A percentile compares a stretch with the other conserved stretches of the same genome.
Evolutionary conservation across 2,329 filamentous ascomycete genomes (phyloP).

Genomic region (Hirsutella thompsonii): DNA sequence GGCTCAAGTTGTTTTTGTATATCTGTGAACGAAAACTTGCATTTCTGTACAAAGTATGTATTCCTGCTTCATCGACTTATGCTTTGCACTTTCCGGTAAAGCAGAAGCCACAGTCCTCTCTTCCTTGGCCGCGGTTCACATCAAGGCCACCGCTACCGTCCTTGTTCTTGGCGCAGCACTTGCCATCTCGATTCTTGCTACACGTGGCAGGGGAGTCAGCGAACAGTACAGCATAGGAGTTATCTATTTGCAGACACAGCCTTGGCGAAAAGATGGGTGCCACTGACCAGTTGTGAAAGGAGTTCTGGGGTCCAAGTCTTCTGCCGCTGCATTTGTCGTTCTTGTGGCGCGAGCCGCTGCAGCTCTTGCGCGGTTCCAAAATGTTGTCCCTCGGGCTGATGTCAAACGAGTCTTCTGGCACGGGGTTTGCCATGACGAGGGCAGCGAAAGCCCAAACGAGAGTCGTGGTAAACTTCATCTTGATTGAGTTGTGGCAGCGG

Average conservation of each 20-base stretch:
- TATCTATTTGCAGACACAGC: no score
- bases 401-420: neutral
- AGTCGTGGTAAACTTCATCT: constrained; percentile 1
- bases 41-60: no score
- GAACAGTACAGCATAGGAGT: neutral
- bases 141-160: constrained; percentile 1
- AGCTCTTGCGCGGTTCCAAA: neutral
- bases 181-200: constrained; percentile 1
- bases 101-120: constrained; percentile 3
- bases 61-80: no score
- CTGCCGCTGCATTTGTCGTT: neutral
- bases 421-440: neutral
- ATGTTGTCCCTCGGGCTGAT: neutral
- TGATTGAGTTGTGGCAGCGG: neutral
- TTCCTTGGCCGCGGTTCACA: neutral
- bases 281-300: constrained; percentile 2
- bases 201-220: neutral
- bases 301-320: neutral
- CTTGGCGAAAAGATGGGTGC: no score
- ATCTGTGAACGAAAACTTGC: no score
- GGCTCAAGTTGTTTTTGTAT: no score
- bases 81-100: constrained; percentile 1
- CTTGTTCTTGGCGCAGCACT: constrained; percentile 2
- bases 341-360: neutral
- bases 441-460: neutral